These are phyloP conservation scores for Eimeria maxima DNA, from an alignment of 169 alveolate species.

Conservation along the genomic window DNA sequence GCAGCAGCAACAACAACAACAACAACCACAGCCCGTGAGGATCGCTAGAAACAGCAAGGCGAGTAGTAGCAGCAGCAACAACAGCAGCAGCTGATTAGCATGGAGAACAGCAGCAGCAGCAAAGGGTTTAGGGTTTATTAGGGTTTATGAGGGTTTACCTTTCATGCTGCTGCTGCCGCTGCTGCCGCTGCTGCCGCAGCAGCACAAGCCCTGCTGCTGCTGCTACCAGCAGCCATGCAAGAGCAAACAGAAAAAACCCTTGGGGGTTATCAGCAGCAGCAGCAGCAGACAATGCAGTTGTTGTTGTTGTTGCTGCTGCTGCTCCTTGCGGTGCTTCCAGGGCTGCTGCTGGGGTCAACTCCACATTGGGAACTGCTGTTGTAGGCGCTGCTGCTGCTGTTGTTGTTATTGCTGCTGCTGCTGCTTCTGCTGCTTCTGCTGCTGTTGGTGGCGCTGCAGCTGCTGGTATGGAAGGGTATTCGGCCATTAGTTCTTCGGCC, in stretches of 20 bases:
- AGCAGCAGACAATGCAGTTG: not conserved
- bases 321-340: not conserved
- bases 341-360: too few relatives aligned
- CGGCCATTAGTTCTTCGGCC: too few relatives aligned
- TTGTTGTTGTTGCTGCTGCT: too few relatives aligned
- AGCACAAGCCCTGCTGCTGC: conserved; percentile 23
- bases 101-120: not conserved
- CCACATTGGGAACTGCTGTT: not conserved
- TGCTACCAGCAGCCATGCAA: conserved; percentile 59
- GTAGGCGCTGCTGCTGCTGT: conserved; percentile 21
- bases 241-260: conserved; percentile 12
- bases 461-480: too few relatives aligned
- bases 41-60: too few relatives aligned
- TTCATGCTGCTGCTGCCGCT: conserved; percentile 34
- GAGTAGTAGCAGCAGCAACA: not conserved
- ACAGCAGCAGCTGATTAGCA: not conserved
- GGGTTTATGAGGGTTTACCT: not conserved
- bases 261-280: not conserved
- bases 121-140: not conserved
- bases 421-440: too few relatives aligned
- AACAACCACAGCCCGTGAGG: not conserved
- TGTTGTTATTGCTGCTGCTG: not conserved
- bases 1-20: too few relatives aligned
- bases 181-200: conserved; percentile 50
- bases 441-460: not conserved